Evolutionary conservation across 208 protist species (phyloP).

Genomic region (Leishmania martiniquensis): DNA sequence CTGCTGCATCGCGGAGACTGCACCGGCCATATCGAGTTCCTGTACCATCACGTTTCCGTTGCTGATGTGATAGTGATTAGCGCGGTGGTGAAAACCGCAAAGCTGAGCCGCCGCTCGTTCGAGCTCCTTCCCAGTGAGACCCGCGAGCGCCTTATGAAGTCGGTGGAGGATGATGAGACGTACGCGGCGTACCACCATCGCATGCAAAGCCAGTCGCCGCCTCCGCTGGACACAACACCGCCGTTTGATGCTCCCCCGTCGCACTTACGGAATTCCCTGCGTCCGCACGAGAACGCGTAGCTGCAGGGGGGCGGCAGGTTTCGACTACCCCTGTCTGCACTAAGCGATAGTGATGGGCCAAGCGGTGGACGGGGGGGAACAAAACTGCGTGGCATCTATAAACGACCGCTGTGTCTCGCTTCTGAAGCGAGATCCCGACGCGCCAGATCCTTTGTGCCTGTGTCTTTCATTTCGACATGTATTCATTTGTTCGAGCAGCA

Average conservation of each 20-base stretch:
- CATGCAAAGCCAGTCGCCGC: slow-evolving; percentile 40
- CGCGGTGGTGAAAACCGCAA: slow-evolving; percentile 57
- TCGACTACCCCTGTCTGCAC: neutral
- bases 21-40: slow-evolving; percentile 74
- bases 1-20: slow-evolving; percentile 47
- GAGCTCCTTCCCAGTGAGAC: slow-evolving; percentile 49
- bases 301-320: no score
- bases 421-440: neutral
- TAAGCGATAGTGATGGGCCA: neutral
- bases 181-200: slow-evolving; percentile 54
- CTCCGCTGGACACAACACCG: slow-evolving; percentile 39
- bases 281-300: slow-evolving; percentile 20
- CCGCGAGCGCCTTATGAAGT: slow-evolving; percentile 35
- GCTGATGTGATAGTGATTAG: slow-evolving; percentile 57
- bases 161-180: slow-evolving; percentile 43
- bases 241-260: slow-evolving; percentile 46
- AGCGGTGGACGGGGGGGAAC: neutral
- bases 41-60: slow-evolving; percentile 69
- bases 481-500: neutral
- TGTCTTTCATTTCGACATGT: neutral
- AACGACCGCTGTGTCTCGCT: neutral
- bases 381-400: neutral
- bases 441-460: no score
- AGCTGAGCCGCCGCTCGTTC: slow-evolving; percentile 72
- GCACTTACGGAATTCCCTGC: slow-evolving; percentile 32